phyloP scores from a whole-genome alignment of 169 alveolate genomes.

The Plasmodium vinckei region DNA sequence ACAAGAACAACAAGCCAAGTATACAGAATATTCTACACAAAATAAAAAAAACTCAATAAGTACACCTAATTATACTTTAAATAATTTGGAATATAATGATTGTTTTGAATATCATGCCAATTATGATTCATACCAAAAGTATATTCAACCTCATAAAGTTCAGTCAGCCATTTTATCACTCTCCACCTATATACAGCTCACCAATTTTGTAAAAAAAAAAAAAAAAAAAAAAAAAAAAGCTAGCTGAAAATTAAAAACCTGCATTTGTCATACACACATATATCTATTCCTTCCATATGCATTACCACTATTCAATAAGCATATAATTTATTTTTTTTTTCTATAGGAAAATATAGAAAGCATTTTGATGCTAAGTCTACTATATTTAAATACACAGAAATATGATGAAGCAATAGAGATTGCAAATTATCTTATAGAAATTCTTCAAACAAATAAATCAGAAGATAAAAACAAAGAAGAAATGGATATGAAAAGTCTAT shows the following conservation, averaged over 20 bases:
- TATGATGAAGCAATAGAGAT: conserved; percentile 28
- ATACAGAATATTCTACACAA: not conserved
- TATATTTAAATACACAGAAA: conserved; percentile 34
- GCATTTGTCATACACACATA: not conserved
- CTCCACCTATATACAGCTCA: conserved; percentile 50
- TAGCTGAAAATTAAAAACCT: not conserved
- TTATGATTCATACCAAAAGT: conserved; percentile 43
- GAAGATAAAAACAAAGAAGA: conserved; percentile 7
- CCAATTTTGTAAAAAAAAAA: conserved; percentile 50
- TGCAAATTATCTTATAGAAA: conserved; percentile 21
- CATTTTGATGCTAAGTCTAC: conserved; percentile 33
- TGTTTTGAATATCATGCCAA: conserved; percentile 31
- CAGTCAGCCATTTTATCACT: conserved; percentile 28
- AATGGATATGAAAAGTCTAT: conserved; percentile 13
- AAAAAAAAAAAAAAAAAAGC: not conserved
- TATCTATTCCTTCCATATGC: not conserved
- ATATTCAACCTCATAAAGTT: conserved; percentile 12
- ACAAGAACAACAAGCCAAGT: conserved; percentile 5
- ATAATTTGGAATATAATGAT: not conserved
- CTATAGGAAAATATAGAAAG: conserved; percentile 52
- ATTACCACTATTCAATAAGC: no score
- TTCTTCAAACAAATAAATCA: conserved; percentile 3
- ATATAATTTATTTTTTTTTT: no score
- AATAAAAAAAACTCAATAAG: not conserved
- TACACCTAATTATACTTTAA: not conserved